Conservation (phyloP, 345 rosid species). For the Heritiera fomes region DNA sequence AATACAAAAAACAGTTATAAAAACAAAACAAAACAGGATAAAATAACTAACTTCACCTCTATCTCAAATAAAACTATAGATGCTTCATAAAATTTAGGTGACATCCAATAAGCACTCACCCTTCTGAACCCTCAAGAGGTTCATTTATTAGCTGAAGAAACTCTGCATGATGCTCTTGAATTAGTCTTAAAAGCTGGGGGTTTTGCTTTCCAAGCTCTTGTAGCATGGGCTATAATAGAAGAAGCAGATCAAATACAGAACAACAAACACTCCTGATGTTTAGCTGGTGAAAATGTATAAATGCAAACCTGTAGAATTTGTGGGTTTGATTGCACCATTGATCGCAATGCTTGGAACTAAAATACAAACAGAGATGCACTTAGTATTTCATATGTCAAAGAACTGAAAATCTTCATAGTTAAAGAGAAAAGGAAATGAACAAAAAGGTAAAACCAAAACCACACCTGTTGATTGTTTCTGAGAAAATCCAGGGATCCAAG, state of each 20-base stretch:
- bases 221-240: slow-evolving; percentile 84
- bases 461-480: slow-evolving; percentile 87
- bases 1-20: neutral
- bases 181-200: slow-evolving; percentile 85
- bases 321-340: slow-evolving; percentile 97
- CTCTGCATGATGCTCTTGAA: slow-evolving; percentile 92
- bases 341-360: slow-evolving; percentile 89
- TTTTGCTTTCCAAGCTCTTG: slow-evolving; percentile 99
- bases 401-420: neutral
- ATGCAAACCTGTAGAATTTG: slow-evolving; percentile 81
- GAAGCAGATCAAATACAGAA: slow-evolving; percentile 22
- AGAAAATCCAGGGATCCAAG: slow-evolving; percentile 91
- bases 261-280: neutral
- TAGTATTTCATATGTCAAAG: slow-evolving; percentile 5
- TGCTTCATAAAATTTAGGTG: neutral
- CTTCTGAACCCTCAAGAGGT: slow-evolving; percentile 90
- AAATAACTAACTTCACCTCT: neutral
- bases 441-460: slow-evolving; percentile 8
- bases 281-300: neutral
- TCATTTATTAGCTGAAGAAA: slow-evolving; percentile 94
- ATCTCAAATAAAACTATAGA: neutral
- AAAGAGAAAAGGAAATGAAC: slow-evolving; percentile 8
- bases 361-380: slow-evolving; percentile 20
- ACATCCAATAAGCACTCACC: slow-evolving; percentile 46
- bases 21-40: neutral